Evolutionary conservation across 495 filamentous ascomycete genomes (phyloP).

Genomic region (Oidiodendron maius): DNA sequence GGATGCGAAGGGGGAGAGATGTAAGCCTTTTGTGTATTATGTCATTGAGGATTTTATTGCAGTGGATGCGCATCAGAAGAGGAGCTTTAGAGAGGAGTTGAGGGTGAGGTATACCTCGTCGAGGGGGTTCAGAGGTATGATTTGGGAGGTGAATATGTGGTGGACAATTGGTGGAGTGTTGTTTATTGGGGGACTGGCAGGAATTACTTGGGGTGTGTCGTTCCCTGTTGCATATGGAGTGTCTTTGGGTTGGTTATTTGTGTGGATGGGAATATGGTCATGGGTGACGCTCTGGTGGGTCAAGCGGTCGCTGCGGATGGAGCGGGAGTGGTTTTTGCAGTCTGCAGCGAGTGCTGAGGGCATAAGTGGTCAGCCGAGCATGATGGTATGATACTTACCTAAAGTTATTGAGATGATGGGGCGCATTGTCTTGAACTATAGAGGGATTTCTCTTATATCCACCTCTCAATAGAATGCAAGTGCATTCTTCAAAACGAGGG

Average conservation of each 20-base stretch:
- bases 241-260: slow-evolving; percentile 9
- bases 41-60: slow-evolving; percentile 15
- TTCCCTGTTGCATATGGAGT: slow-evolving; percentile 12
- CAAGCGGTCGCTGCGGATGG: background rate
- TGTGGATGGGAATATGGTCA: slow-evolving; percentile 16
- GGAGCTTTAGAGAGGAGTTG: slow-evolving; percentile 6
- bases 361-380: too few relatives aligned
- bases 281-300: slow-evolving; percentile 7
- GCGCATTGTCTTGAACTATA: too few relatives aligned
- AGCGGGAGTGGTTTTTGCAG: slow-evolving; percentile 6
- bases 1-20: slow-evolving; percentile 9
- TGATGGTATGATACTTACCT: too few relatives aligned
- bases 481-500: too few relatives aligned
- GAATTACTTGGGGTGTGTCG: slow-evolving; percentile 7
- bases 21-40: slow-evolving; percentile 11
- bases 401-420: too few relatives aligned
- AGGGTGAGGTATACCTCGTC: slow-evolving; percentile 3
- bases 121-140: slow-evolving; percentile 8
- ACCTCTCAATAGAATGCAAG: too few relatives aligned
- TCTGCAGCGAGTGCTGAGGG: background rate
- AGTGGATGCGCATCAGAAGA: slow-evolving; percentile 8
- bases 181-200: slow-evolving; percentile 8
- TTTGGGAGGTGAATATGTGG: slow-evolving; percentile 10
- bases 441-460: too few relatives aligned
- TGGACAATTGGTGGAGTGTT: slow-evolving; percentile 9